Evolutionary conservation across 2,329 filamentous ascomycete species (phyloP).

Genomic region (Sclerotinia trifoliorum): DNA sequence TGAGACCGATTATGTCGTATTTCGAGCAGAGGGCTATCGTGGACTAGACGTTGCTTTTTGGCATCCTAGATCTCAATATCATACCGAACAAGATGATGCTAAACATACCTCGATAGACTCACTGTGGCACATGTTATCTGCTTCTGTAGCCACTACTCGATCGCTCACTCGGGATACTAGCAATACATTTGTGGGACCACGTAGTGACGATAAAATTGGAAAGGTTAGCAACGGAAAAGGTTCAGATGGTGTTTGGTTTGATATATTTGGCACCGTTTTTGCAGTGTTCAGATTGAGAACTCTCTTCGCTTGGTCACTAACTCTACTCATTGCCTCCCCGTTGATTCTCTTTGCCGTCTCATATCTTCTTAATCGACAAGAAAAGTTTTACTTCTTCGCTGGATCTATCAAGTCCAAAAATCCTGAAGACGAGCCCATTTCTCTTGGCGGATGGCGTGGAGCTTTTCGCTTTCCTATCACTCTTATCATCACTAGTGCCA

Average conservation of each 20-base stretch:
- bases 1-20: conserved; percentile 86
- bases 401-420: conserved; percentile 56
- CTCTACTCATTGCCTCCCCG: conserved; percentile 76
- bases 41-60: conserved; percentile 93
- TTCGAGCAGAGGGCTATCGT: conserved; percentile 75
- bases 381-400: conserved; percentile 88
- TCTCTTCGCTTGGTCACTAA: conserved; percentile 84
- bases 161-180: conserved; percentile 68
- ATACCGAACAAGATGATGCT: conserved; percentile 85
- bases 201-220: conserved; percentile 54
- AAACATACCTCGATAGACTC: conserved; percentile 69
- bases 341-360: conserved; percentile 68
- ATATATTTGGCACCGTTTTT: conserved; percentile 78
- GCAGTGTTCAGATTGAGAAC: conserved; percentile 77
- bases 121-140: conserved; percentile 94
- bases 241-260: conserved; percentile 84
- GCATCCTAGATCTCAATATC: conserved; percentile 80
- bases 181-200: conserved; percentile 61
- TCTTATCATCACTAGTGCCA: conserved; percentile 62
- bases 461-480: conserved; percentile 82
- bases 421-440: conserved; percentile 59
- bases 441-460: conserved; percentile 74
- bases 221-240: conserved; percentile 66
- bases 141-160: conserved; percentile 71
- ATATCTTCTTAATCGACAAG: conserved; percentile 64